phyloP scores from a whole-genome alignment of 1,139 yeast species.

The Yamadazyma siamensis region DNA sequence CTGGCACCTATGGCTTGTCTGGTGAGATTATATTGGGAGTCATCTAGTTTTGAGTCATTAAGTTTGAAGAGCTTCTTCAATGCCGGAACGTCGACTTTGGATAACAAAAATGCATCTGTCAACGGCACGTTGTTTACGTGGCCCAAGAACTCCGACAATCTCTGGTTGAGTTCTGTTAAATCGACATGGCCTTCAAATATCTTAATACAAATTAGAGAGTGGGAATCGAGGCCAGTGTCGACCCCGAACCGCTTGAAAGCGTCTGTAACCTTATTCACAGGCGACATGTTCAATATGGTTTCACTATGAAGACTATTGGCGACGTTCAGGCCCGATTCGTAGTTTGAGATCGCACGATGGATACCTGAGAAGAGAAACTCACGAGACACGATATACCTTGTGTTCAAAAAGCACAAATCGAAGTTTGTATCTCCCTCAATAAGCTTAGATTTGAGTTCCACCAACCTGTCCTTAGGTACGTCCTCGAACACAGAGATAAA shows the following conservation, averaged over 20 bases:
- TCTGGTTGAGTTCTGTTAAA: slow-evolving; percentile 11
- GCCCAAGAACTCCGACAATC: slow-evolving; percentile 16
- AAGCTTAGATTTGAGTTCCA: slow-evolving; percentile 26
- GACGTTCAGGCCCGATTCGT: slow-evolving; percentile 23
- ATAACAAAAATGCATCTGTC: slow-evolving; percentile 22
- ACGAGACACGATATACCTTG: slow-evolving; percentile 32
- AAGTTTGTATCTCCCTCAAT: slow-evolving; percentile 29
- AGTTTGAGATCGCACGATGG: slow-evolving; percentile 33
- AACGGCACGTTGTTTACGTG: slow-evolving; percentile 14
- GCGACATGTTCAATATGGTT: slow-evolving; percentile 39
- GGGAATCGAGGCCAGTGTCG: slow-evolving; percentile 19
- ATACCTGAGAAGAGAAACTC: slow-evolving; percentile 35
- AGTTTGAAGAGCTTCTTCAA: slow-evolving; percentile 39
- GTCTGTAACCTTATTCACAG: slow-evolving; percentile 43
- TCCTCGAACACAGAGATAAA: slow-evolving; percentile 22
- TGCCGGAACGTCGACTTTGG: slow-evolving; percentile 24
- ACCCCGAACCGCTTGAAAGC: slow-evolving; percentile 43
- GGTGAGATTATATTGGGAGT: slow-evolving; percentile 19
- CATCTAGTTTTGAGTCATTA: slow-evolving; percentile 25
- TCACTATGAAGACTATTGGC: slow-evolving; percentile 44
- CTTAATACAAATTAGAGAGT: slow-evolving; percentile 29
- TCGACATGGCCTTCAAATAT: slow-evolving; percentile 15
- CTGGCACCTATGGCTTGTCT: slow-evolving; percentile 39
- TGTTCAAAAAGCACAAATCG: slow-evolving; percentile 40
- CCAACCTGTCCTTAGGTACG: slow-evolving; percentile 18